Conservation (phyloP, 306 rosid genomes). For the Lathyrus oleraceus region DNA sequence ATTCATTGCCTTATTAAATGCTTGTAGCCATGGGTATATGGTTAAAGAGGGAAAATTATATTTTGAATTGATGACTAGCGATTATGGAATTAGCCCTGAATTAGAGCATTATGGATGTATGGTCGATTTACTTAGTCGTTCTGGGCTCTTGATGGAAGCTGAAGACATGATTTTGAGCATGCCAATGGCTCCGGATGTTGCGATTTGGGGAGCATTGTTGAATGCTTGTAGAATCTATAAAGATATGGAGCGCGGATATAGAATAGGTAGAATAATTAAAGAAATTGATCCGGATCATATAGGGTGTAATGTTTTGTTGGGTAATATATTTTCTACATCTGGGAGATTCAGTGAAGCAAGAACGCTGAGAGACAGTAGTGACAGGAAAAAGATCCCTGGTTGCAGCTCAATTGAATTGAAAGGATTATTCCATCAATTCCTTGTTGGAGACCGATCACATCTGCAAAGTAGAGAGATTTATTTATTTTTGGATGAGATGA, state of each 20-base stretch:
- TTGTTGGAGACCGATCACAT: slow-evolving; percentile 55
- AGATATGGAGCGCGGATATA: slow-evolving; percentile 56
- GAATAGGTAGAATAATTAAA: slow-evolving; percentile 54
- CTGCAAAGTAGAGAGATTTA: slow-evolving; percentile 47
- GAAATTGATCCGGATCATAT: slow-evolving; percentile 57
- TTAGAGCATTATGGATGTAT: slow-evolving; percentile 71
- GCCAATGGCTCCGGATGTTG: slow-evolving; percentile 63
- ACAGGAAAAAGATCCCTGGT: slow-evolving; percentile 47
- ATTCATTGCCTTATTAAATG: slow-evolving; percentile 61
- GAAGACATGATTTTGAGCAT: slow-evolving; percentile 56
- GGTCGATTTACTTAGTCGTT: slow-evolving; percentile 70
- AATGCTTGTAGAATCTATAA: slow-evolving; percentile 68
- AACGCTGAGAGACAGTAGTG: slow-evolving; percentile 39
- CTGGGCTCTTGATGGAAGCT: slow-evolving; percentile 63
- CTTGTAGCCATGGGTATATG: slow-evolving; percentile 73
- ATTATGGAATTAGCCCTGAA: slow-evolving; percentile 53
- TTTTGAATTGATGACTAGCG: slow-evolving; percentile 54
- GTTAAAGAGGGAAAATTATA: slow-evolving; percentile 53
- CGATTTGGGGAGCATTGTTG: slow-evolving; percentile 68
- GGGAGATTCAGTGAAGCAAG: slow-evolving; percentile 70
- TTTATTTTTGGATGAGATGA: slow-evolving; percentile 51
- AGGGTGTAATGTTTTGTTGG: slow-evolving; percentile 58
- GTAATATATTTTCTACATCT: slow-evolving; percentile 66
- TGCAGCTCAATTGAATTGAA: slow-evolving; percentile 58
- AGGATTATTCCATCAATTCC: slow-evolving; percentile 50